These are phyloP conservation scores for Agaricales sp. DNA, from an alignment of 1,284 basidiomycete species.

Conservation along the genomic window DNA sequence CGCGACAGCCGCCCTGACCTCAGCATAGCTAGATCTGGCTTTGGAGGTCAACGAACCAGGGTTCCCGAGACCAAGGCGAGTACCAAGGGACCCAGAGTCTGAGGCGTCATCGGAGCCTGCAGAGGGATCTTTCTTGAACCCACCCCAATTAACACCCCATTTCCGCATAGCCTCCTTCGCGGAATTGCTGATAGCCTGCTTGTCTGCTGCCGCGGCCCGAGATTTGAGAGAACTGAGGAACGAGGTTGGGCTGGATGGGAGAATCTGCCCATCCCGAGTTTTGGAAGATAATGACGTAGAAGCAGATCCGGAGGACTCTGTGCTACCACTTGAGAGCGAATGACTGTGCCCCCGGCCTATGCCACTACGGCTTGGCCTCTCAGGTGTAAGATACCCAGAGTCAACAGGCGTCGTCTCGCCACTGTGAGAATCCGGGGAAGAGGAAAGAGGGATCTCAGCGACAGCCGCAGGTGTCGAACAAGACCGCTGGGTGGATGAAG, in stretches of 20 bases:
- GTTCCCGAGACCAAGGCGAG: constrained; percentile 22
- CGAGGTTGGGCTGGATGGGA: constrained; percentile 32
- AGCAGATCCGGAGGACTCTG: constrained; percentile 1
- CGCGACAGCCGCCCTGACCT: constrained; percentile 59
- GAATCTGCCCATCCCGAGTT: constrained; percentile 21
- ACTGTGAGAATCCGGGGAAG: constrained; percentile 6
- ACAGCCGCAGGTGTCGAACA: constrained; percentile 24
- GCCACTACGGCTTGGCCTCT: not conserved
- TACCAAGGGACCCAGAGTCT: constrained; percentile 31
- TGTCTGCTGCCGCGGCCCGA: constrained; percentile 55
- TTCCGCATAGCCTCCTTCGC: constrained; percentile 82
- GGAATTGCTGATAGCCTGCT: constrained; percentile 69
- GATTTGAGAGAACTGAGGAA: constrained; percentile 71
- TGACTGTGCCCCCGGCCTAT: not conserved
- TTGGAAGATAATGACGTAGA: constrained; percentile 15
- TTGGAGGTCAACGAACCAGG: constrained; percentile 23
- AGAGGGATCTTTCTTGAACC: constrained; percentile 39
- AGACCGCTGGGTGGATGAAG: constrained; percentile 18
- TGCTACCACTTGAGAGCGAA: not conserved
- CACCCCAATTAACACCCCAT: constrained; percentile 77
- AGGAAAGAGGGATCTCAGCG: no score
- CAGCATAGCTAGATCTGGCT: constrained; percentile 51
- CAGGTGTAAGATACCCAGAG: constrained; percentile 5
- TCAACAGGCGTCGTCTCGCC: constrained; percentile 9
- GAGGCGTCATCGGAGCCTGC: constrained; percentile 20